Conservation (phyloP, 345 rosid species). For the Acer campestre region DNA sequence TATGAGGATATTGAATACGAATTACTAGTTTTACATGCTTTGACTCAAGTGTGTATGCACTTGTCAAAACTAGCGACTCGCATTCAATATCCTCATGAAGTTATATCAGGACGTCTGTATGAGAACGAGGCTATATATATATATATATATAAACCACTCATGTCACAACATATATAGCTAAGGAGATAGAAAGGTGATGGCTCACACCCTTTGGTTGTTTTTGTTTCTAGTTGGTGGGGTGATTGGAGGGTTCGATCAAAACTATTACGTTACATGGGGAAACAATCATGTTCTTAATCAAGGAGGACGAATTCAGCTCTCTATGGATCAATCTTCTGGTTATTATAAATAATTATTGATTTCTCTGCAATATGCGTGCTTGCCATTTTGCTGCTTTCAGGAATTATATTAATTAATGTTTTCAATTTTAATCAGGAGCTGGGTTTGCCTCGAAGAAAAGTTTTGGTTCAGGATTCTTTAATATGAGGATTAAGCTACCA, state of each 20-base stretch:
- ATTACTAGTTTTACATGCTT: too few relatives aligned
- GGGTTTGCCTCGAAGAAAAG: slow-evolving; percentile 52
- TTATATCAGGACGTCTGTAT: too few relatives aligned
- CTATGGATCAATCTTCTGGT: slow-evolving; percentile 58
- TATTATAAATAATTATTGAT: too few relatives aligned
- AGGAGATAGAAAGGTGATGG: background rate
- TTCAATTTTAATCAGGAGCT: slow-evolving; percentile 37
- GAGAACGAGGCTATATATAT: too few relatives aligned
- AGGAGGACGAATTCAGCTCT: slow-evolving; percentile 49
- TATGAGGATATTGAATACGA: too few relatives aligned
- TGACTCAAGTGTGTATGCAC: too few relatives aligned
- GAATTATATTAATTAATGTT: background rate
- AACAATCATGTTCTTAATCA: slow-evolving; percentile 34
- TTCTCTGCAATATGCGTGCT: too few relatives aligned
- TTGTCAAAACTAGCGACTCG: too few relatives aligned
- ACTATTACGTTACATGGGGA: slow-evolving; percentile 52
- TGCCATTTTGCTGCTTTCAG: too few relatives aligned
- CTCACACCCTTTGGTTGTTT: background rate
- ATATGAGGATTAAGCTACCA: slow-evolving; percentile 53
- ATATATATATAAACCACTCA: too few relatives aligned
- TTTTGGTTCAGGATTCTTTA: slow-evolving; percentile 60
- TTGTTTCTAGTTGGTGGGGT: slow-evolving; percentile 6
- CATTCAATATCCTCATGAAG: too few relatives aligned
- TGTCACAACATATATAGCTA: background rate
- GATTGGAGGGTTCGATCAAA: slow-evolving; percentile 29